Percentiles rank a stretch among this genome's conserved stretches.
These are phyloP conservation scores for Porogramme epimiltina DNA, from an alignment of 1,284 basidiomycete species.

Conservation along the genomic window DNA sequence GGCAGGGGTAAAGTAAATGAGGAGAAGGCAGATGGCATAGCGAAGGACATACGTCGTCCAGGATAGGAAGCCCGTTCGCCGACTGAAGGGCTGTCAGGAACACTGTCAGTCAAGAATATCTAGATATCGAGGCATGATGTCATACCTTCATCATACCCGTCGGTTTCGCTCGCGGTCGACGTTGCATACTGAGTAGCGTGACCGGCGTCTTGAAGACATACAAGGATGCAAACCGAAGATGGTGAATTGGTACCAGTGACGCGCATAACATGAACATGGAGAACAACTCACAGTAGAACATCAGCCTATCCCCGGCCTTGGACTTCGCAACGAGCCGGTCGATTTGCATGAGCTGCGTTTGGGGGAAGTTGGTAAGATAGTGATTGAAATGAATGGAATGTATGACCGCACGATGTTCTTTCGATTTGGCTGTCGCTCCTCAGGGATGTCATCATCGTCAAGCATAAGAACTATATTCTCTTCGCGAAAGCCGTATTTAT, in stretches of 20 bases:
- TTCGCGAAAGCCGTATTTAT: constrained; percentile 27
- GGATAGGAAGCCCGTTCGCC: constrained; percentile 16
- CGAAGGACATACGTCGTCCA: constrained; percentile 37
- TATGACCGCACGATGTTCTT: constrained; percentile 21
- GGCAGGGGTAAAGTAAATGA: neutral
- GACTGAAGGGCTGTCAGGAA: neutral
- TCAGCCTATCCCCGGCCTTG: constrained; percentile 36
- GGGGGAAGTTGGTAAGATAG: too few relatives aligned
- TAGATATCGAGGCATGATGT: constrained; percentile 14
- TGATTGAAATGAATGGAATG: neutral
- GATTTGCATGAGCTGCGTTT: constrained; percentile 35
- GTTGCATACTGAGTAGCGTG: constrained; percentile 7
- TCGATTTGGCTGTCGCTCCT: constrained; percentile 5
- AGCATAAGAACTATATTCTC: constrained; percentile 34
- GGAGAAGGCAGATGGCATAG: neutral
- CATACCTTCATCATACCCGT: constrained; percentile 36
- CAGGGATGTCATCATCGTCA: constrained; percentile 20
- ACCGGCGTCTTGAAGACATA: constrained; percentile 9
- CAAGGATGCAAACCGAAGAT: neutral
- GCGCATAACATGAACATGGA: neutral
- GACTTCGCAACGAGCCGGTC: constrained; percentile 30
- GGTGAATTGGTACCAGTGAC: neutral
- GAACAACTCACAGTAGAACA: constrained; percentile 38
- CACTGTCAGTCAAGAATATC: neutral
- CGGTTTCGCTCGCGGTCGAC: constrained; percentile 4